Percentiles rank a stretch among this genome's conserved stretches.
Evolutionary conservation across 352 stramenopile genomes (phyloP).

Genomic region (Pythium utonaiense): DNA sequence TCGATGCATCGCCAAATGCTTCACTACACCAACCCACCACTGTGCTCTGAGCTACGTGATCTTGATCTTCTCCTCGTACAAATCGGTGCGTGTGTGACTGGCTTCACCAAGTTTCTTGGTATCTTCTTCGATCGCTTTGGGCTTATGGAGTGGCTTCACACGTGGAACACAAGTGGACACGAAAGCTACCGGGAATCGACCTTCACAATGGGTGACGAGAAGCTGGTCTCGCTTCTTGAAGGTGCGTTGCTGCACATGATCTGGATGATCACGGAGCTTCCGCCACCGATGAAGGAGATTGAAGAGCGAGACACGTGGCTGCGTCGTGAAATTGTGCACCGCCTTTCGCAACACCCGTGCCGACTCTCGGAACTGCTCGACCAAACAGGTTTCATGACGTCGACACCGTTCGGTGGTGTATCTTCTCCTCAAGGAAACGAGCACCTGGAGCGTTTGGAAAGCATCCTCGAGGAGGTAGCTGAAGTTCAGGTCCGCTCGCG

Average conservation of each 20-base stretch:
- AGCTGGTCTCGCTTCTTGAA: slow-evolving; percentile 66
- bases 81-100: slow-evolving; percentile 50
- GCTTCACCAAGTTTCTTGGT: slow-evolving; percentile 67
- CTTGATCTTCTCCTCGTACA: slow-evolving; percentile 77
- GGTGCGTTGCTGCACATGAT: slow-evolving; percentile 79
- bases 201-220: slow-evolving; percentile 48
- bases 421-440: slow-evolving; percentile 60
- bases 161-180: slow-evolving; percentile 48
- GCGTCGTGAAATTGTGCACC: slow-evolving; percentile 86
- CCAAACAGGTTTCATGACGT: slow-evolving; percentile 73
- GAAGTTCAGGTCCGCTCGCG: slow-evolving; percentile 43
- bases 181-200: slow-evolving; percentile 39
- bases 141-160: slow-evolving; percentile 67
- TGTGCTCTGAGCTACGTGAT: slow-evolving; percentile 69
- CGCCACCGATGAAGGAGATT: slow-evolving; percentile 55
- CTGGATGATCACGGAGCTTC: slow-evolving; percentile 85
- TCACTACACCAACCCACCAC: slow-evolving; percentile 73
- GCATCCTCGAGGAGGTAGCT: slow-evolving; percentile 67
- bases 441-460: slow-evolving; percentile 54
- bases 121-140: slow-evolving; percentile 84
- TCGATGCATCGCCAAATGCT: slow-evolving; percentile 80
- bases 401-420: slow-evolving; percentile 63
- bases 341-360: slow-evolving; percentile 68
- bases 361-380: slow-evolving; percentile 73
- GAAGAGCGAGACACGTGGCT: slow-evolving; percentile 61